A percentile compares a stretch with the other conserved stretches of the same genome.
Conservation (phyloP, 73 alveolate species). For the Urostyla sp. region DNA sequence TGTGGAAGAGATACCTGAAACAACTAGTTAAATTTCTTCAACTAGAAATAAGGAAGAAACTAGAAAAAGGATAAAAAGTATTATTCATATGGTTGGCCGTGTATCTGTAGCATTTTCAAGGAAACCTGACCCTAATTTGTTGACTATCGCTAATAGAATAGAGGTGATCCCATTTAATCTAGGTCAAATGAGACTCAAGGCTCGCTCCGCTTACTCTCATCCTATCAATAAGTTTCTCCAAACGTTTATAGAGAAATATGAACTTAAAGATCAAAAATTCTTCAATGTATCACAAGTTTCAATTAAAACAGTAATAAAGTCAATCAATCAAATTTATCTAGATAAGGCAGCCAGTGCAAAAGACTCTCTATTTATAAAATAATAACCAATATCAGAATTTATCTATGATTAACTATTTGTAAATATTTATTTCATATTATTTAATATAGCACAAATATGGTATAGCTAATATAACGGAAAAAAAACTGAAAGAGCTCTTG, state of each 20-base stretch:
- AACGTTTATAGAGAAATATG: slow-evolving; percentile 31
- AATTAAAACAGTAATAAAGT: slow-evolving; percentile 12
- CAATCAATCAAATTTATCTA: not conserved
- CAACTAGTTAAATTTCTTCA: no score
- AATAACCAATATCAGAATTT: slow-evolving; percentile 32
- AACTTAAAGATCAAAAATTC: slow-evolving; percentile 33
- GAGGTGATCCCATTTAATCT: slow-evolving; percentile 19
- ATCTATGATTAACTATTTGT: slow-evolving; percentile 42
- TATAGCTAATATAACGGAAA: slow-evolving; percentile 45
- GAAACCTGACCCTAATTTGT: no score
- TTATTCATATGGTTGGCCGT: no score
- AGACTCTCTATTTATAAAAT: slow-evolving; percentile 21
- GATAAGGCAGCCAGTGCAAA: slow-evolving; percentile 29
- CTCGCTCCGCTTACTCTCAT: not conserved
- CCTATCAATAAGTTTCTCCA: slow-evolving; percentile 37
- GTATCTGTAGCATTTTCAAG: no score
- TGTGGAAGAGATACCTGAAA: no score
- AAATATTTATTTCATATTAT: not conserved
- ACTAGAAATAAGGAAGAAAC: no score
- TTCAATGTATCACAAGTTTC: slow-evolving; percentile 27
- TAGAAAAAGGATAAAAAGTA: no score
- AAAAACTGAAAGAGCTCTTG: slow-evolving; percentile 55
- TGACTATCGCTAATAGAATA: not conserved
- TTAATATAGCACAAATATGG: slow-evolving; percentile 46
- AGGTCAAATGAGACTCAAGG: not conserved